Evolutionary conservation across 2,329 filamentous ascomycete species (phyloP).

Genomic region (Akanthomyces dipterigenus): DNA sequence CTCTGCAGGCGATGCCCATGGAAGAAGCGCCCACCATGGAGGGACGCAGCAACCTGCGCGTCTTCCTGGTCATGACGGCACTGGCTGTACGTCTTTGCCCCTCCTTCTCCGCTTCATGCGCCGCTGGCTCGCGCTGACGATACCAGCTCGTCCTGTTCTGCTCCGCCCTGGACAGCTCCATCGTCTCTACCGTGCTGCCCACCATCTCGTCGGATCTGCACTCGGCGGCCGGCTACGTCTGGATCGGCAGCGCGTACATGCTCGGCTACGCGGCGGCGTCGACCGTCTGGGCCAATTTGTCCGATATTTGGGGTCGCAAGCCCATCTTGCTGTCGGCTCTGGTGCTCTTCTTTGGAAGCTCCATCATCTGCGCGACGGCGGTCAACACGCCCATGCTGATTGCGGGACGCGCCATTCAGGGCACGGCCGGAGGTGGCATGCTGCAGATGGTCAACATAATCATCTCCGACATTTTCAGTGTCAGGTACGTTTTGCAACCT

Average conservation of each 20-base stretch:
- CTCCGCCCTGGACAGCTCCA: slow-evolving; percentile 9
- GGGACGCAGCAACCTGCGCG: background rate
- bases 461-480: slow-evolving; percentile 42
- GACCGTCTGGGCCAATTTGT: slow-evolving; percentile 58
- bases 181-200: slow-evolving; percentile 27
- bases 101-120: no score
- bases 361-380: slow-evolving; percentile 37
- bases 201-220: slow-evolving; percentile 52
- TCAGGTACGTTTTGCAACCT: slow-evolving; percentile 24
- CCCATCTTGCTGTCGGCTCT: slow-evolving; percentile 40
- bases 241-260: slow-evolving; percentile 64
- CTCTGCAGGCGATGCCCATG: background rate
- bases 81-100: background rate
- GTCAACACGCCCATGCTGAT: slow-evolving; percentile 42
- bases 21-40: slow-evolving; percentile 1
- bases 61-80: slow-evolving; percentile 4
- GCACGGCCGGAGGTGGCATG: slow-evolving; percentile 42
- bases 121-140: background rate
- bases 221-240: slow-evolving; percentile 59
- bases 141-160: slow-evolving; percentile 9
- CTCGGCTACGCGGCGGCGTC: slow-evolving; percentile 56
- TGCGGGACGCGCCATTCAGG: slow-evolving; percentile 38
- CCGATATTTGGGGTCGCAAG: slow-evolving; percentile 50
- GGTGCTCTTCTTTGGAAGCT: slow-evolving; percentile 42
- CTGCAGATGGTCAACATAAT: slow-evolving; percentile 43